A percentile compares a stretch with the other conserved stretches of the same genome.
phyloP scores from a whole-genome alignment of 2,329 filamentous ascomycete genomes.

The Sporothrix inflata region DNA sequence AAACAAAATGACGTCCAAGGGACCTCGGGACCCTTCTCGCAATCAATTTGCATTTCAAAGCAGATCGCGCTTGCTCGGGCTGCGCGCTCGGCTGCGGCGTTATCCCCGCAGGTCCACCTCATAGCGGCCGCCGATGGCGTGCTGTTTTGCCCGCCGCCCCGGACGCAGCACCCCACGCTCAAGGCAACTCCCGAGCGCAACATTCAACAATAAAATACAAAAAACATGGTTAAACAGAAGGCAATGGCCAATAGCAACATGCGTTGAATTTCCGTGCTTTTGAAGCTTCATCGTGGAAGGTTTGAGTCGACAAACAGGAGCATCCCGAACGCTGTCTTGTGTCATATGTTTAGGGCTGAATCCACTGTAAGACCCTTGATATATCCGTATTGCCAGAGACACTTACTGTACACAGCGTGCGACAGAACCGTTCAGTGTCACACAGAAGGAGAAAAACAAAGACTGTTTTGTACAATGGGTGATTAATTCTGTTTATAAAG shows the following conservation, averaged over 20 bases:
- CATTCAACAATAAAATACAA: not conserved
- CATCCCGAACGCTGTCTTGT: too few relatives aligned
- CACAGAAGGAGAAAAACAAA: not conserved
- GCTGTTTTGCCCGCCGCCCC: not conserved
- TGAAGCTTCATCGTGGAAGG: too few relatives aligned
- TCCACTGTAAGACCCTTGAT: too few relatives aligned
- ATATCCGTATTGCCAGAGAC: constrained; percentile 2
- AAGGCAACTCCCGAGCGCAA: not conserved
- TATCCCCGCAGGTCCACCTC: constrained; percentile 18
- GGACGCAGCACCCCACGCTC: not conserved
- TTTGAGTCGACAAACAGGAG: not conserved
- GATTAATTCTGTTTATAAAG: too few relatives aligned
- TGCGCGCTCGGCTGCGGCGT: constrained; percentile 2
- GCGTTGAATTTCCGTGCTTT: not conserved
- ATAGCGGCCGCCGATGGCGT: constrained; percentile 27
- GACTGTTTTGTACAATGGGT: not conserved
- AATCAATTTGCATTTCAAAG: constrained; percentile 24
- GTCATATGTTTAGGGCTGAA: too few relatives aligned
- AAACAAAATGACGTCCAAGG: not conserved
- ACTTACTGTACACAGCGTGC: not conserved
- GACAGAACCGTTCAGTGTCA: not conserved
- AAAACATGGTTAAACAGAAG: not conserved
- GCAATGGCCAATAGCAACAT: not conserved
- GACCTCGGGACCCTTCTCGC: not conserved
- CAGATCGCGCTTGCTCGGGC: constrained; percentile 3